Base-by-base conservation (phyloP, 305 asterid species). In the Andrographis paniculata region DNA sequence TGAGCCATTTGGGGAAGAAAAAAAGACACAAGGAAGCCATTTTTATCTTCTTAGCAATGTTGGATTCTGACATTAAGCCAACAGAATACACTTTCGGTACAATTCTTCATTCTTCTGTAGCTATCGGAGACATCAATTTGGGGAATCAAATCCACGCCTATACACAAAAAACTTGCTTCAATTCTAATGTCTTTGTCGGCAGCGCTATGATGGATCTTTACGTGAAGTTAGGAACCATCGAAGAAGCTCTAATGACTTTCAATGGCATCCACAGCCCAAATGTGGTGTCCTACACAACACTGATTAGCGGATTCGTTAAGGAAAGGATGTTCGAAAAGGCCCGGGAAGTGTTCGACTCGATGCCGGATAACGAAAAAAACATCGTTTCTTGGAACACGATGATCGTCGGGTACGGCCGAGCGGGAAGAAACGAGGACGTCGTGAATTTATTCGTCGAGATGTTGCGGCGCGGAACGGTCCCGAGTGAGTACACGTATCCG, bases 21-120 rank as follows among this genome's bases (percentile, higher is more conserved):
- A 70, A 68, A 53, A 76, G 33, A 38, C 89, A 77, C 62, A 44
- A 59, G 20, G 84, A 75, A 60, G 78, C 88, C 47, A 49, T 79
- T 1, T 12, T 14, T 55, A 55, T 61, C 62, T 79, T 81, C 74
- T 52, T 61, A 17, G 66, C 61, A 65, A 74, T 79, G 88, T 67
- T 79, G 21, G 61, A 53, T 47, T 31, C 31, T 33, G 42, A 46
- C 51, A 64, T 88, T n/a, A 75, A 21, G 44, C 94, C 95, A 6
- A 81, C 77, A 17, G 87, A 75, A 61, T 75, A 76, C 79, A 88
- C 94, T 28, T 79, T 88, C 37, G 65, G 81, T 20, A 68, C 82
- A 1, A 61, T 81, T 22, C 15, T 79, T 5, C 97, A 63, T 59
- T 88, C 89, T 0, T 71, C 84, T 4, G 50, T 71, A n/a, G 31